Base-by-base conservation (phyloP, 1,284 basidiomycete species). In the Fistulina hepatica region DNA sequence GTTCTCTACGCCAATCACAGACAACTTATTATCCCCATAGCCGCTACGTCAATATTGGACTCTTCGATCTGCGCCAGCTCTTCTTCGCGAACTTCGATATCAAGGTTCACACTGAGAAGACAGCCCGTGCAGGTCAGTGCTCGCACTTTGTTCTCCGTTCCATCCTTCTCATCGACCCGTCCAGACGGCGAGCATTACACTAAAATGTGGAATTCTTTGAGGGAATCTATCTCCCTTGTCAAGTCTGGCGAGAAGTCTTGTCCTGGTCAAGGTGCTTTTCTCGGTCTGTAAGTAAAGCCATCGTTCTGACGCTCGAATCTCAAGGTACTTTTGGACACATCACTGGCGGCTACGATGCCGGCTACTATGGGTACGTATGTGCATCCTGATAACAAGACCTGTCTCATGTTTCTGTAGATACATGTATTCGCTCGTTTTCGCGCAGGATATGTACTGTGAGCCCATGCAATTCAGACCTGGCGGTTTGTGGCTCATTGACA, bases 81-180 rank as follows among this genome's bases (percentile, higher is more conserved):
- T 88, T 86, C 67, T 85, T 85, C 48, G 83, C 80, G 47, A 79
- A 74, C 48, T 88, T 77, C 49, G 83, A 86, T 52, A 69, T 85
- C 49, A 73, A 73, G 48, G 76, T 86, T 3, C 83, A 88, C 53
- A 79, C 73, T 3, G 71, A 77, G 49, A 66, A 80, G 58, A n/a
- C n/a, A n/a, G n/a, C n/a, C n/a, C n/a, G n/a, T n/a, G n/a, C n/a
- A n/a, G 71, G 78, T 73, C 24, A 39, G 59, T 48, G 4, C 30
- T 20, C 15, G 6, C 19, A 41, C 31, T 16, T 28, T 37, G 21
- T 35, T 37, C 16, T 16, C 34, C 6, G 15, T 7, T 19, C 24
- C 36, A 27, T 36, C 16, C 23, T 2, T 21, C 39, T 32, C 20
- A 31, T 35, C 15, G 24, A 16, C 13, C 13, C 27, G 15, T 15